Conservation (phyloP, 257 asterid genomes). For the Cruciata laevipes region DNA sequence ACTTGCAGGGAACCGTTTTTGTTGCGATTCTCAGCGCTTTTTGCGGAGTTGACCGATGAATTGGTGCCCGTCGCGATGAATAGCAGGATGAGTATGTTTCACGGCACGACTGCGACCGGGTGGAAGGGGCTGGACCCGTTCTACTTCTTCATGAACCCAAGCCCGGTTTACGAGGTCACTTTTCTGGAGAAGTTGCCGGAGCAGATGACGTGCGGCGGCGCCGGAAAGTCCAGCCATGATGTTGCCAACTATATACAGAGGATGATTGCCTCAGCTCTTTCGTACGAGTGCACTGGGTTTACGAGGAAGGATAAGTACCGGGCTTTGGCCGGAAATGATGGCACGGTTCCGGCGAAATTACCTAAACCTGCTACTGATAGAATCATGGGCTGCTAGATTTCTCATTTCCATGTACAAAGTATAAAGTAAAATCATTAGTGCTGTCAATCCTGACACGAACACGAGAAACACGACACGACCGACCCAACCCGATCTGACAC, state of each 20-base stretch:
- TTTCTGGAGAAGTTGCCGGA: conserved; percentile 56
- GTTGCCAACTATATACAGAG: conserved; percentile 74
- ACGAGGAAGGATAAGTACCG: conserved; percentile 82
- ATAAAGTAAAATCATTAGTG: no score
- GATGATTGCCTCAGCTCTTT: conserved; percentile 48
- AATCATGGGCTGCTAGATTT: conserved; percentile 38
- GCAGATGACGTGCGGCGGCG: conserved; percentile 45
- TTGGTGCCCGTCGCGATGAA: conserved; percentile 70
- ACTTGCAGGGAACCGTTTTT: conserved; percentile 75
- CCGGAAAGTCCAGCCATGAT: conserved; percentile 67
- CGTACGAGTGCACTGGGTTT: conserved; percentile 65
- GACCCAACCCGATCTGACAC: no score
- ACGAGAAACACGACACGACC: no score
- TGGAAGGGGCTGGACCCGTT: conserved; percentile 86
- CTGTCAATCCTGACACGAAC: no score
- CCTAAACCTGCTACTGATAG: conserved; percentile 18
- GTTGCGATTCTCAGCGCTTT: conserved; percentile 61
- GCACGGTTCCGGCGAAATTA: conserved; percentile 40
- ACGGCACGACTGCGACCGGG: conserved; percentile 83
- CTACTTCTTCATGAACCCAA: conserved; percentile 82
- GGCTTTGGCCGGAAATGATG: conserved; percentile 79
- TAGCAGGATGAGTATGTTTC: conserved; percentile 63
- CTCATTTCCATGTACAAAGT: neutral
- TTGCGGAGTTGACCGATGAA: conserved; percentile 64
- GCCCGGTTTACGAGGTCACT: conserved; percentile 67